phyloP scores from a whole-genome alignment of 176 grass and related monocot genomes.

The Typha latifolia region DNA sequence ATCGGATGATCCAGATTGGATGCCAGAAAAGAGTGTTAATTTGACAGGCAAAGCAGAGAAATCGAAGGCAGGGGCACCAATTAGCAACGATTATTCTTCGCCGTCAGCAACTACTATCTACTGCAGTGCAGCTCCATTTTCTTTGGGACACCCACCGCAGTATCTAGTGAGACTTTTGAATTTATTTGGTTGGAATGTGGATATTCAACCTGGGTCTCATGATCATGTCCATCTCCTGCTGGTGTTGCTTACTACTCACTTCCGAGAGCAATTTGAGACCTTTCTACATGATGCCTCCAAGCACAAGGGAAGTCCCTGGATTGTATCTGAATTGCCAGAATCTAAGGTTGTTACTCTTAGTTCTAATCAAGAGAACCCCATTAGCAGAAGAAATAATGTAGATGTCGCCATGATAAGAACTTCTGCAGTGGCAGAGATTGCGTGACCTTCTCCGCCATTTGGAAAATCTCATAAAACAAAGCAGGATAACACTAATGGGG shows the following conservation, averaged over 20 bases:
- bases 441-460: not conserved
- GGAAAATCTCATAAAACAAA: no score
- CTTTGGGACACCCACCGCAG: constrained; percentile 13
- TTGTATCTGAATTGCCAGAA: not conserved
- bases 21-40: constrained; percentile 16
- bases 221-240: constrained; percentile 27
- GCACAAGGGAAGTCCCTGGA: constrained; percentile 27
- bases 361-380: not conserved
- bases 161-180: constrained; percentile 32
- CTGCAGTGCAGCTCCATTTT: not conserved
- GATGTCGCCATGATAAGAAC: not conserved
- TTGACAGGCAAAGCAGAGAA: not conserved
- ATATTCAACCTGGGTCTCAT: constrained; percentile 10
- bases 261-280: constrained; percentile 36
- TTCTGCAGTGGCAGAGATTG: not conserved
- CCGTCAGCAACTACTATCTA: not conserved
- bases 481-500: not conserved
- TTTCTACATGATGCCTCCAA: constrained; percentile 38
- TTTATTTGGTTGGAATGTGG: constrained; percentile 34
- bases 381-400: not conserved
- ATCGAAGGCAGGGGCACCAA: not conserved
- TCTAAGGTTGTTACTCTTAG: not conserved
- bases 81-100: constrained; percentile 1
- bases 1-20: constrained; percentile 30
- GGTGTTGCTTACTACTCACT: constrained; percentile 30